Evolutionary conservation across 805 yeast species (phyloP), one percentile per base, ranked within the genome.

Genomic region (Pichia deserticola): DNA sequence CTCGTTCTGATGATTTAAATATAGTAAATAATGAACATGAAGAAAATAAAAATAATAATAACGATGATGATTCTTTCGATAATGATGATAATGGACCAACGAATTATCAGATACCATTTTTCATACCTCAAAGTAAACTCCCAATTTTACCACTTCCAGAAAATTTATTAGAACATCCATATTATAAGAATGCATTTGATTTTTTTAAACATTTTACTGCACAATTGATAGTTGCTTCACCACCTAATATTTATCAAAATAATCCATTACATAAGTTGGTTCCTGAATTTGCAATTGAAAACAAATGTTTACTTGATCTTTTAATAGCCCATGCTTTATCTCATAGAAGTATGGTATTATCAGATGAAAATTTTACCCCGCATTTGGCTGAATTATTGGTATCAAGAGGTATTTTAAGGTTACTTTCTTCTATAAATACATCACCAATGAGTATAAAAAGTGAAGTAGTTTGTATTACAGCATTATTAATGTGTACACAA

Each of bases 211-310:
- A 78, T 44, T 76, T 77, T 9, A 83, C 86, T 0, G 76, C 89
- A 2, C 72, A 71, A 42, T 68, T 73, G 25, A 69, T 84, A 15
- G 86, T 82, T 8, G 88, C 89, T 0, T 80, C 84, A 0, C 85
- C 86, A 3, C 70, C 77, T 2, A 60, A 69, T 9, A 56, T 73
- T 1, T 81, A 81, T 56, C 79, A 77, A 15, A 81, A 82, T 55
- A 84, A 84, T 57, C 93, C 93, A 0, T 82, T 83, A 65, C 73
- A 74, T 50, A 74, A 73, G 11, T 63, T 82, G 8, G 61, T 86
- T 10, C 89, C 92, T 0, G 76, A 75, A 54, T 73, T 83, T 75
- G 88, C 90, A 0, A 66, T 78, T 69, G 69, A 71, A 25, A 71
- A 75, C 49, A 75, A 77, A 2, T 74, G 84, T 0, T 63, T 84